Percentiles rank a stretch among this genome's conserved stretches.
These are phyloP conservation scores for Nannochloropsis salina DNA, from an alignment of 108 stramenopile genomes.

Conservation along the genomic window DNA sequence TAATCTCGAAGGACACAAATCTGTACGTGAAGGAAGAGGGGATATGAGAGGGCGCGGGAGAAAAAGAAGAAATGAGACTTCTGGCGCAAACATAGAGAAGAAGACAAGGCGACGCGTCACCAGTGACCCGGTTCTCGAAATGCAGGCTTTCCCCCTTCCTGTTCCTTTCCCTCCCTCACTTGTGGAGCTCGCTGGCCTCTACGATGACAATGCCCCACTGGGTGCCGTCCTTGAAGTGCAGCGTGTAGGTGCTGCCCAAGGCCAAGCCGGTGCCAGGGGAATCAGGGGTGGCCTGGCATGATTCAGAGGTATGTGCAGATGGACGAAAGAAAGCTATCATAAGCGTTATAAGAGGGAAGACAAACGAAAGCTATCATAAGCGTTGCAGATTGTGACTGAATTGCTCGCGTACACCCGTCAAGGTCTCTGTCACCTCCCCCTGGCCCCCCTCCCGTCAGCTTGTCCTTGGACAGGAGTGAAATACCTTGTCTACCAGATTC, in stretches of 20 bases:
- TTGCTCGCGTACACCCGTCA: no score
- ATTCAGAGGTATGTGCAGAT: no score
- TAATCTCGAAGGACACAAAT: not conserved
- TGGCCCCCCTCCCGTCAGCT: not conserved
- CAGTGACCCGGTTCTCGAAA: no score
- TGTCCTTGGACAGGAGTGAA: not conserved
- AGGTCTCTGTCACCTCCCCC: not conserved
- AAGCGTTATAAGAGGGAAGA: no score
- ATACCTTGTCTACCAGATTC: not conserved
- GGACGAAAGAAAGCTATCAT: no score
- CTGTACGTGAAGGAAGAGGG: not conserved
- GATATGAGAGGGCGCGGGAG: not conserved
- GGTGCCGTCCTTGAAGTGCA: not conserved
- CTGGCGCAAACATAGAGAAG: not conserved
- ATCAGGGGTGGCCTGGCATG: not conserved
- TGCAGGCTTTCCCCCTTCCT: not conserved
- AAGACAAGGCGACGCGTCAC: not conserved
- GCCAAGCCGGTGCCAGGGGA: not conserved
- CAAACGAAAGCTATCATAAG: no score
- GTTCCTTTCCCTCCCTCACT: not conserved
- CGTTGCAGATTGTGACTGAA: no score
- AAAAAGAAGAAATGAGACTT: not conserved
- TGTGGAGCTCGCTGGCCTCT: not conserved
- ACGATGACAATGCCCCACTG: slow-evolving; percentile 5
- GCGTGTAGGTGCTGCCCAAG: slow-evolving; percentile 1